Percentiles rank a stretch among this genome's conserved stretches.
phyloP scores from a whole-genome alignment of 2,329 filamentous ascomycete species.

The Alternaria sp. region DNA sequence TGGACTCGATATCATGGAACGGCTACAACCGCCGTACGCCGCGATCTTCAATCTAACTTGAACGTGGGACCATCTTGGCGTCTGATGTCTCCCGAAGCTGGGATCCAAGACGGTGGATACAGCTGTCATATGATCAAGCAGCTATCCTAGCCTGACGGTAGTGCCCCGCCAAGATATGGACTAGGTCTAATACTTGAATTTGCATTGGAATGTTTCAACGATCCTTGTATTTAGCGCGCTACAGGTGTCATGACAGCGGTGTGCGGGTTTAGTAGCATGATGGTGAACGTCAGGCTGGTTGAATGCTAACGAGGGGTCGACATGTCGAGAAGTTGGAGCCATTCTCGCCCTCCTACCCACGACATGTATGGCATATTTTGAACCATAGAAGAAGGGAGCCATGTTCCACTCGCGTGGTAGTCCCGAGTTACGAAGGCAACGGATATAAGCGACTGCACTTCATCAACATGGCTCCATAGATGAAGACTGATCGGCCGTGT shows the following conservation, averaged over 20 bases:
- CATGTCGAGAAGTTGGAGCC: background rate
- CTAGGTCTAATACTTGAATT: constrained; percentile 20
- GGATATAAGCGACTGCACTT: constrained; percentile 4
- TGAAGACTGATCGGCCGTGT: constrained; percentile 2
- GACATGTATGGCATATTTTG: background rate
- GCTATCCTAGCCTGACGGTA: constrained; percentile 27
- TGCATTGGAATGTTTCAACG: constrained; percentile 22
- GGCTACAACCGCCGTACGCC: constrained; percentile 12
- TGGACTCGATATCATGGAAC: constrained; percentile 9
- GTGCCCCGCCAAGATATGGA: constrained; percentile 31
- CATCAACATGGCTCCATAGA: constrained; percentile 4
- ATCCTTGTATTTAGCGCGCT: constrained; percentile 8
- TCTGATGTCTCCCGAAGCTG: constrained; percentile 25
- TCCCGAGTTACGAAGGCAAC: background rate
- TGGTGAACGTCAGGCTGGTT: background rate
- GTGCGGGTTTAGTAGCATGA: constrained; percentile 5
- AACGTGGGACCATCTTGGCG: constrained; percentile 18
- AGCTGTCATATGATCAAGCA: constrained; percentile 43
- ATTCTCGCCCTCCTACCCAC: background rate
- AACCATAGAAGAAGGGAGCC: background rate
- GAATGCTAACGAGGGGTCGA: background rate
- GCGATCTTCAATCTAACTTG: constrained; percentile 7
- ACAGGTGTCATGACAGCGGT: constrained; percentile 16
- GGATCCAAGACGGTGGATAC: constrained; percentile 34
- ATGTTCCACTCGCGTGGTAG: constrained; percentile 1